Evolutionary conservation across 2,329 filamentous ascomycete genomes (phyloP).

Genomic region (Ciborinia camelliae): DNA sequence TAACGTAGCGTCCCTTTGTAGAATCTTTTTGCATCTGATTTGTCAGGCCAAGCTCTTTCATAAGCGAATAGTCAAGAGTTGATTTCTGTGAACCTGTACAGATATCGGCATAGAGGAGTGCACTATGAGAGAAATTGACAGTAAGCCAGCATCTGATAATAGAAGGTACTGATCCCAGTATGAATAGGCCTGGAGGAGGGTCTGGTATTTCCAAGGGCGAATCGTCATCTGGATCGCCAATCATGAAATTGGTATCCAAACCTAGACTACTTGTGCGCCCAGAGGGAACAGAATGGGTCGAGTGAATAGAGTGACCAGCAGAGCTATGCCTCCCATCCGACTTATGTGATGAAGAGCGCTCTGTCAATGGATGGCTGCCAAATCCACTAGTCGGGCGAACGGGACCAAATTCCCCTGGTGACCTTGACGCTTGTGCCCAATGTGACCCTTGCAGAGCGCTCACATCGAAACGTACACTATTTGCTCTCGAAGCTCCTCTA

Average conservation of each 20-base stretch:
- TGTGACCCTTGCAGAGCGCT: conserved; percentile 85
- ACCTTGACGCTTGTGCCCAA: conserved; percentile 78
- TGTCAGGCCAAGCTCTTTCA: conserved; percentile 69
- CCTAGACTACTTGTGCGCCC: conserved; percentile 86
- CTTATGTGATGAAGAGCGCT: conserved; percentile 89
- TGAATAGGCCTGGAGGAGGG: conserved; percentile 78
- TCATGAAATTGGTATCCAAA: conserved; percentile 68
- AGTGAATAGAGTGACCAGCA: conserved; percentile 75
- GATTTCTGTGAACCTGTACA: conserved; percentile 91
- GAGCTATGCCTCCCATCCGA: conserved; percentile 95
- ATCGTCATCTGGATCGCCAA: conserved; percentile 59
- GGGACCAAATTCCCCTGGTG: conserved; percentile 78
- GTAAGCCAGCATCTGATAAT: conserved; percentile 97
- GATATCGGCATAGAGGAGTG: conserved; percentile 84
- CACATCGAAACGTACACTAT: conserved; percentile 96
- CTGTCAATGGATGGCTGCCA: conserved; percentile 76
- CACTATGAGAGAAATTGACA: conserved; percentile 82
- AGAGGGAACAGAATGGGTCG: conserved; percentile 67
- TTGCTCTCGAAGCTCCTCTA: conserved; percentile 85
- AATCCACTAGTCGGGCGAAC: conserved; percentile 76
- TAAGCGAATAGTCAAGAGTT: conserved; percentile 69
- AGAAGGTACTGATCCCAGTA: conserved; percentile 84
- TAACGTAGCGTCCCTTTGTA: conserved; percentile 58
- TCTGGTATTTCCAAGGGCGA: conserved; percentile 69
- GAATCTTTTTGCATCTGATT: conserved; percentile 63